Base-by-base conservation (phyloP, 2,329 filamentous ascomycete species). In the Emmonsiellopsis sp. region DNA sequence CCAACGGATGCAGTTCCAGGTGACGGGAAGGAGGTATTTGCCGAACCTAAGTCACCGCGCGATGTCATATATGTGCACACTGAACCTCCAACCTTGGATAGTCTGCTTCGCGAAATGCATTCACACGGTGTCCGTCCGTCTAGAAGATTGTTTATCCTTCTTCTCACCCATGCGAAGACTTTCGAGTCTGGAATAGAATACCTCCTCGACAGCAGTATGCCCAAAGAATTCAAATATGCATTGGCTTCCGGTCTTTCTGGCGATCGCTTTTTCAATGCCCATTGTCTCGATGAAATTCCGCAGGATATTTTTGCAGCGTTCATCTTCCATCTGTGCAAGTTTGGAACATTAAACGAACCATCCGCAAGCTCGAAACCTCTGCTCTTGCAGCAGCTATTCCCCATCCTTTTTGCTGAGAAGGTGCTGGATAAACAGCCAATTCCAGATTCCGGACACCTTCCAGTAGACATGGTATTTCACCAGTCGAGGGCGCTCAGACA, bases 21-120 rank as follows among this genome's bases (percentile, higher is more conserved):
- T 15, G 82, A 85, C 63, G 71, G 71, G 20, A 73, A 67, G 54
- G 81, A 84, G 61, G 70, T 79, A 8, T 68, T 75, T 43, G 72
- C 79, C 5, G 76, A 80, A 53, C 79, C 82, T 7, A 67, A 69
- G 11, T 83, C 80, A 32, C 76, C 79, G 5, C 73, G 80, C 34
- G 77, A 84, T 58, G 66, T 78, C 47, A 78, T 81, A 1, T 83
- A 83, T 63, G 73, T 82, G 9, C 73, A 73, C 30, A 74, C 75
- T 11, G 71, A 77, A 42, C 73, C 79, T 11, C 82, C 82, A 5
- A 73, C 71, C 0, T 61, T 78, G 15, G 69, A 76, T n/a, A 69
- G 74, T 9, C 72, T 85, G 35, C 72, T 79, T 43, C 59, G 73
- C 15, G 67, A 76, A 42, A 80, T 84, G 73, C 61, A 68, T 30